Conservation (phyloP, 371 early-diverging fungal species). For the Mycotypha africana region DNA sequence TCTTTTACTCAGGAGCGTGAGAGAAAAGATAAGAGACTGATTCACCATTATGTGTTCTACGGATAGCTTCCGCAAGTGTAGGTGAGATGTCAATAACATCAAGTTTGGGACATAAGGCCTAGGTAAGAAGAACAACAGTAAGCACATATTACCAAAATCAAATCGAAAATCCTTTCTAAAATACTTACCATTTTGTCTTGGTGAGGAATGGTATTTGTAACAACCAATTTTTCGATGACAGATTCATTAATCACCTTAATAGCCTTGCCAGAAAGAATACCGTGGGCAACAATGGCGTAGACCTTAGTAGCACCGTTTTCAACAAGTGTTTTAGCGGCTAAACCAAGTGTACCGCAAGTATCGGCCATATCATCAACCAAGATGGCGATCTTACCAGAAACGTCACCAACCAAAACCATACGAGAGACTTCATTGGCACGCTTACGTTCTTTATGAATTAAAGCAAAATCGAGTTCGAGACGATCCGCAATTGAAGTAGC, state of each 20-base stretch:
- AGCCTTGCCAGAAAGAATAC: conserved; percentile 90
- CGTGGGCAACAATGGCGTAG: conserved; percentile 95
- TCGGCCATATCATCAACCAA: conserved; percentile 98
- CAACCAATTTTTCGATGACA: conserved; percentile 77
- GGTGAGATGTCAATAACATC: conserved; percentile 91
- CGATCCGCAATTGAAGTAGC: conserved; percentile 96
- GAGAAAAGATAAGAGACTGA: conserved; percentile 84
- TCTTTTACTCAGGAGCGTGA: conserved; percentile 38
- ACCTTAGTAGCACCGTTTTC: conserved; percentile 92
- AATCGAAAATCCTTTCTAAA: no score
- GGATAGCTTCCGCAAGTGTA: conserved; percentile 89
- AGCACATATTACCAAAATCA: no score
- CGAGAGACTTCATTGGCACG: conserved; percentile 93
- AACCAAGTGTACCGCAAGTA: conserved; percentile 92
- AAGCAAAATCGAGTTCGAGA: conserved; percentile 93
- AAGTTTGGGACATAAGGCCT: conserved; percentile 76
- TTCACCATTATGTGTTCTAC: conserved; percentile 94
- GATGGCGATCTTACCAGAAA: conserved; percentile 84
- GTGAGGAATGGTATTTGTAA: conserved; percentile 94
- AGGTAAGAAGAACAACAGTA: no score
- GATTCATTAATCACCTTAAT: conserved; percentile 86
- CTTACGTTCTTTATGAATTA: conserved; percentile 97
- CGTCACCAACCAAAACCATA: conserved; percentile 97
- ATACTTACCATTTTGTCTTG: conserved; percentile 65
- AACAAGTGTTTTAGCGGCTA: conserved; percentile 88